Base-by-base conservation (phyloP, 495 filamentous ascomycete genomes). In the Poronia punctata region DNA sequence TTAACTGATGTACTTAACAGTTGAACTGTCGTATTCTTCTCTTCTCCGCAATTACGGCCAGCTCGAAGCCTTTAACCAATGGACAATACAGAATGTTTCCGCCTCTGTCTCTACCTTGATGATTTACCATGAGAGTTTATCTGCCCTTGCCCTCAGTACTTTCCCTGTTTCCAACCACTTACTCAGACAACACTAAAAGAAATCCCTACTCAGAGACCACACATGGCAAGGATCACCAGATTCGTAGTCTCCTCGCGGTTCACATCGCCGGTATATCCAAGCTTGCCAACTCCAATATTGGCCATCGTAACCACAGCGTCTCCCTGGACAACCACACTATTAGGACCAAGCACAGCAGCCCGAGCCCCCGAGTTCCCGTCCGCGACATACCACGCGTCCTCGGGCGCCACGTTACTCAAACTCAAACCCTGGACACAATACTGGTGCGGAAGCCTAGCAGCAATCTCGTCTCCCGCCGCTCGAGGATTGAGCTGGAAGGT, bases 241-340 rank as follows among this genome's bases (percentile, higher is more conserved):
- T 50, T 40, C 7, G 57, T 55, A 7, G 49, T 60, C 19, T 52
- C 44, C 52, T 68, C 68, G 4, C 50, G 52, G 40, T 67, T 66
- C 23, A 68, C 61, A 59, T 72, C 65, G 2, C 66, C 68, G 45
- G 63, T 44, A 43, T 70, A 68, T 12, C 55, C 54, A 16, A 71
- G 31, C 50, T 56, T 60, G 10, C 64, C 64, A 27, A 43, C 10
- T 22, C 63, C 60, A 14, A 63, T 27, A 37, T 41, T 57, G 17
- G 52, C 49, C 16, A 50, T 49, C 17, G 47, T 58, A 26, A 62
- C 56, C 10, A 50, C 48, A 5, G 60, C 48, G 45, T 66, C 52
- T 43, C 61, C 51, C 15, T 29, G 15, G 21, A 44, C 17, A 41
- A 66, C 50, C 14, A 59, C 59, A 27, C 20, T 35, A 5, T 11